phyloP scores from a whole-genome alignment of 768 basidiomycete genomes.

The Phylloporus scabripes region DNA sequence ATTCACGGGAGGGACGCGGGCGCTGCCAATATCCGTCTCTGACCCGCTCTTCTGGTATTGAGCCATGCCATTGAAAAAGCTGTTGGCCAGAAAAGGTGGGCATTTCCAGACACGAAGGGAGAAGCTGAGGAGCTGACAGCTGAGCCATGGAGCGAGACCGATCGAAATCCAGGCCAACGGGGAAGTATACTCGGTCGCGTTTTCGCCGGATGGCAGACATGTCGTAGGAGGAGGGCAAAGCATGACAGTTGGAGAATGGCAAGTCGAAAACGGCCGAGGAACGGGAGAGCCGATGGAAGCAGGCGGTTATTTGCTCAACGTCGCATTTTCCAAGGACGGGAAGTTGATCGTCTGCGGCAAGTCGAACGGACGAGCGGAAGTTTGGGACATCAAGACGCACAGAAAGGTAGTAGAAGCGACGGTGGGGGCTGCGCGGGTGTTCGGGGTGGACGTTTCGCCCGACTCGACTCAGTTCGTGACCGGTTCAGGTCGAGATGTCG shows the following conservation, averaged over 20 bases:
- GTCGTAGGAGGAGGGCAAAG: slow-evolving; percentile 4
- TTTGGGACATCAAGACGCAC: slow-evolving; percentile 7
- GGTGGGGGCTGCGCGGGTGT: not conserved
- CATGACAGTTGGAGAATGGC: slow-evolving; percentile 5
- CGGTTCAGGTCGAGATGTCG: not conserved
- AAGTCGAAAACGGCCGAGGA: not conserved
- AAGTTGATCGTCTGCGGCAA: slow-evolving; percentile 4
- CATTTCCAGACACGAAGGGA: not conserved
- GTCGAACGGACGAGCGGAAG: slow-evolving; percentile 1
- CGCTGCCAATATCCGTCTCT: not conserved
- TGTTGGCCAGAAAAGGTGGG: slow-evolving; percentile 2
- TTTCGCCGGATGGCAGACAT: slow-evolving; percentile 1
- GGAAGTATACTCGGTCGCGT: slow-evolving; percentile 2
- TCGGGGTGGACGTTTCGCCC: slow-evolving; percentile 5
- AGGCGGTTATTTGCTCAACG: not conserved
- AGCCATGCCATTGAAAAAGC: not conserved
- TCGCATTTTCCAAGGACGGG: slow-evolving; percentile 7
- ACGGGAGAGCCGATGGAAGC: slow-evolving; percentile 2
- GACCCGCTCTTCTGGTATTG: not conserved
- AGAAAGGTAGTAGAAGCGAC: not conserved
- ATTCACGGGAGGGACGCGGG: not conserved
- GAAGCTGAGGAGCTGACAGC: not conserved
- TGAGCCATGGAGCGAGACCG: not conserved
- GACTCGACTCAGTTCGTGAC: slow-evolving; percentile 8
- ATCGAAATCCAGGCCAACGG: slow-evolving; percentile 4